phyloP scores from a whole-genome alignment of 306 rosid genomes.

The Quercus gilva region DNA sequence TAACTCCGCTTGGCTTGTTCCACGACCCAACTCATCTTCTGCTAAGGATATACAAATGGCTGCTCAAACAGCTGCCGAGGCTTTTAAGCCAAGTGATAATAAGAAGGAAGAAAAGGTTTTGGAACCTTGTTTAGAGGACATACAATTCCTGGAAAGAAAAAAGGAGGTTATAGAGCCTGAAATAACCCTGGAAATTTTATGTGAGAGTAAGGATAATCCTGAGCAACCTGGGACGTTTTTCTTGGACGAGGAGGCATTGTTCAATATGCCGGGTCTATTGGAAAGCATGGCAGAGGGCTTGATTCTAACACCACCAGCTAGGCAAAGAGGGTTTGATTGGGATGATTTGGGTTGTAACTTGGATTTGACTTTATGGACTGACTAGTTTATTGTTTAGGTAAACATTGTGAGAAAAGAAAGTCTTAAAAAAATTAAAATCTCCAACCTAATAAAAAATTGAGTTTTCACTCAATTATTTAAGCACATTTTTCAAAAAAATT shows the following conservation, averaged over 20 bases:
- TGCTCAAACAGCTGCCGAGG: constrained; percentile 1
- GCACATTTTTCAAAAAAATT: too few relatives aligned
- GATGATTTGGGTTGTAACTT: neutral
- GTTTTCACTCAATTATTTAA: too few relatives aligned
- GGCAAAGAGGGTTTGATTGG: neutral
- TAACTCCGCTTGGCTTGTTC: constrained; percentile 19
- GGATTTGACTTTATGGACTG: neutral
- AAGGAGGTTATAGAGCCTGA: neutral
- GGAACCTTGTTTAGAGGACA: neutral
- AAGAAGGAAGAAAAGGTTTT: neutral
- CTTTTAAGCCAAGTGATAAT: neutral
- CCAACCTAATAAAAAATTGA: too few relatives aligned
- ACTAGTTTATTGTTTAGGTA: neutral
- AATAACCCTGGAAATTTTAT: neutral
- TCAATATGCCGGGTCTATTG: neutral
- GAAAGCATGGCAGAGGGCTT: neutral
- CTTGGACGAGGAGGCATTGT: neutral
- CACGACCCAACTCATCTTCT: constrained; percentile 13
- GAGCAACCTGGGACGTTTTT: neutral
- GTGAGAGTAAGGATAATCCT: too few relatives aligned
- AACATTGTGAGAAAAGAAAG: too few relatives aligned
- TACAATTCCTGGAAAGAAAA: neutral
- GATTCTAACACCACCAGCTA: neutral
- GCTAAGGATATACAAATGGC: constrained; percentile 19
- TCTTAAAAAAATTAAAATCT: too few relatives aligned